Conservation (phyloP, 306 rosid genomes). For the Ormosia semicastrata region DNA sequence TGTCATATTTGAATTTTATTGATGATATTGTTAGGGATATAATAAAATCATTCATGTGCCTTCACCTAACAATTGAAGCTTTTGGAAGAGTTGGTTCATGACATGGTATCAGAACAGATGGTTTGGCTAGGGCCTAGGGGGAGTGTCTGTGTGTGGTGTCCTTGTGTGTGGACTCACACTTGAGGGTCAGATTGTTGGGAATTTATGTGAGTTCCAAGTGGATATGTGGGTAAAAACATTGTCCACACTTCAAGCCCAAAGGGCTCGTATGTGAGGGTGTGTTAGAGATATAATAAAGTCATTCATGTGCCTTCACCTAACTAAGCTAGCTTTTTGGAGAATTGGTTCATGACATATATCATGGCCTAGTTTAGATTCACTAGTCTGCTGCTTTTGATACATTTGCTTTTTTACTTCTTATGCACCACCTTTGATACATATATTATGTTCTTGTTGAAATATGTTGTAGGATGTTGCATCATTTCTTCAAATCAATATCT, state of each 20-base stretch:
- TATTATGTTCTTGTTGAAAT: constrained; percentile 19
- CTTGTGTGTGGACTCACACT: not conserved
- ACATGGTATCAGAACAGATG: not conserved
- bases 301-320: not conserved
- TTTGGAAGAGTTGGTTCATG: not conserved
- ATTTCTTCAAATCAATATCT: constrained; percentile 24
- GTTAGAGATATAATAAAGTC: not conserved
- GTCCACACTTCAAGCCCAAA: not conserved
- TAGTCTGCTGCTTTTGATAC: not conserved
- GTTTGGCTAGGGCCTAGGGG: not conserved
- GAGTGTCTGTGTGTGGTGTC: not conserved
- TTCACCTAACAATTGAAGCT: not conserved
- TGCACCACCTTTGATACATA: not conserved
- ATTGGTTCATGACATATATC: not conserved
- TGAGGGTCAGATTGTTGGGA: not conserved
- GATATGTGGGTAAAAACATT: not conserved
- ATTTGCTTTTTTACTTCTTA: not conserved
- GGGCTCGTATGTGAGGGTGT: not conserved
- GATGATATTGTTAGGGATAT: not conserved
- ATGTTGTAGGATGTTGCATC: constrained; percentile 1
- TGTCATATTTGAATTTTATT: not conserved
- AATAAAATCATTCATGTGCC: not conserved
- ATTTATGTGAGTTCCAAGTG: not conserved
- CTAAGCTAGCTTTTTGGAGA: not conserved
- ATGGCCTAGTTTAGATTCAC: constrained; percentile 2